These are phyloP conservation scores for Stephanodiscus minutulus DNA, from an alignment of 108 stramenopile species.

Conservation along the genomic window DNA sequence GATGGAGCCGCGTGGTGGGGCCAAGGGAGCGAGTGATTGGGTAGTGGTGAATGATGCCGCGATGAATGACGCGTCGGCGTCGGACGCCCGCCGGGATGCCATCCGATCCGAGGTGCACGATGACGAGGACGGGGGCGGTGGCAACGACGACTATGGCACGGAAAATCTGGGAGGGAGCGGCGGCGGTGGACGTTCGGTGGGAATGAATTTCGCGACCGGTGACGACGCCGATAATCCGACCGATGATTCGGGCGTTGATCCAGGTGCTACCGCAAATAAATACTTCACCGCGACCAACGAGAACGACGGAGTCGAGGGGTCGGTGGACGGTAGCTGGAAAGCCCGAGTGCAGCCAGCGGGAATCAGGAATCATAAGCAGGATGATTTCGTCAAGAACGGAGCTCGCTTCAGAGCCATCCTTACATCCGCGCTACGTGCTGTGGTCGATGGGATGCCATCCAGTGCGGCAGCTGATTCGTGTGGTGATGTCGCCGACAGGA, in stretches of 20 bases:
- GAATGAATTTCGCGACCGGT: background rate
- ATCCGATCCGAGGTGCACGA: background rate
- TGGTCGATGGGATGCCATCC: conserved; percentile 34
- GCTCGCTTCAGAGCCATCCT: conserved; percentile 54
- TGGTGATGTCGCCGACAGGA: conserved; percentile 3
- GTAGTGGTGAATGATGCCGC: background rate
- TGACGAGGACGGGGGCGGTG: background rate
- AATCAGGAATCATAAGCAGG: conserved; percentile 34
- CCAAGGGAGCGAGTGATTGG: background rate
- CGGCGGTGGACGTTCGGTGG: background rate
- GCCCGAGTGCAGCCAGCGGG: background rate
- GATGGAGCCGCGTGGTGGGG: background rate
- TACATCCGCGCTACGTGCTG: conserved; percentile 43
- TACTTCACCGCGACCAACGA: background rate
- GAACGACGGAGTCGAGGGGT: background rate
- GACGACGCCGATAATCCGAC: background rate
- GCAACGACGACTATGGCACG: conserved; percentile 13
- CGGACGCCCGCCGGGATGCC: background rate
- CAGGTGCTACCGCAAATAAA: background rate
- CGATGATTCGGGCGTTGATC: conserved; percentile 5
- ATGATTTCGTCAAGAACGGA: conserved; percentile 58
- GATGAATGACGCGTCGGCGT: background rate
- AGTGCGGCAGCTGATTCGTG: background rate
- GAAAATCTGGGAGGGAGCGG: background rate
- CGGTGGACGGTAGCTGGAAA: background rate